Percentiles rank a stretch among this genome's conserved stretches.
Conservation (phyloP, 352 stramenopile species). For the Globisporangium abappressorium region DNA sequence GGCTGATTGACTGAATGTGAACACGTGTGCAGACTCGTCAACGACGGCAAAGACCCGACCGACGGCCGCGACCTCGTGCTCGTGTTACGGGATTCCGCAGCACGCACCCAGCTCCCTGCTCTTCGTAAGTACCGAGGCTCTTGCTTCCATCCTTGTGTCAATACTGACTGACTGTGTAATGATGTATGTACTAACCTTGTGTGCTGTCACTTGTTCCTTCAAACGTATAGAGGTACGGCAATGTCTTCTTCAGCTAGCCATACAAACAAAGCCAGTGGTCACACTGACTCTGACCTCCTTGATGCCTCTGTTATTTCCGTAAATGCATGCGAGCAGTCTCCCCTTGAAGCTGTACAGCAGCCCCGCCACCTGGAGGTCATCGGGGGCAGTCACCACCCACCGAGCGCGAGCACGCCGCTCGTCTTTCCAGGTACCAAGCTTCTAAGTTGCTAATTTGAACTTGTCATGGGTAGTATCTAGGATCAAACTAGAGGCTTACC, state of each 20-base stretch:
- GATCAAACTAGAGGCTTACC: background rate
- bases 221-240: background rate
- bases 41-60: constrained; percentile 53
- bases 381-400: constrained; percentile 45
- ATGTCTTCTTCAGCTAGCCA: background rate
- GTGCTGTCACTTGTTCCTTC: background rate
- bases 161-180: background rate
- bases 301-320: background rate
- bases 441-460: background rate
- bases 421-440: constrained; percentile 53
- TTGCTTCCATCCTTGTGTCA: background rate
- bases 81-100: constrained; percentile 54
- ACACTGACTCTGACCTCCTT: background rate
- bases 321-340: background rate
- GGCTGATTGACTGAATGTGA: background rate
- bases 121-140: constrained; percentile 24
- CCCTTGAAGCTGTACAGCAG: background rate
- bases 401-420: constrained; percentile 38
- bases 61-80: constrained; percentile 54
- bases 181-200: background rate
- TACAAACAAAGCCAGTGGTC: background rate
- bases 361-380: constrained; percentile 53
- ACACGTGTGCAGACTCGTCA: constrained; percentile 36
- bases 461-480: background rate
- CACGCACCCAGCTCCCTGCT: constrained; percentile 35